Base-by-base conservation (phyloP, 2,329 filamentous ascomycete genomes). In the Metarhizium brunneum region DNA sequence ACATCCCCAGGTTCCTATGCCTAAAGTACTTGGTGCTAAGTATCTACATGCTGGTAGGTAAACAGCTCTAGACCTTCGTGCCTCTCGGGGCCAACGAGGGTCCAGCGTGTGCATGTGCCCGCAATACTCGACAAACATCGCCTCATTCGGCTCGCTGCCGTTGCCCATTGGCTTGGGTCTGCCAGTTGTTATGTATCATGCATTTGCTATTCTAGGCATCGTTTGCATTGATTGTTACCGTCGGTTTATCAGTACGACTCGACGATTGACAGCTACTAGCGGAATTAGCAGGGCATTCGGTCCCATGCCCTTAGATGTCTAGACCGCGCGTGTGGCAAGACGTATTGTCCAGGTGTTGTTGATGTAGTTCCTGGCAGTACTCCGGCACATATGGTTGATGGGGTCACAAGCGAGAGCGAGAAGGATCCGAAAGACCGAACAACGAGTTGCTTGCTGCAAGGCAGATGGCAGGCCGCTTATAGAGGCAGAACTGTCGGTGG, bases 191-290 rank as follows among this genome's bases (percentile, higher is more conserved):
- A 8, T 48, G 45, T 48, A 30, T 30, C 53, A 38, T 50, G 20
- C 30, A 47, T 32, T 54, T 50, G 47, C 35, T 54, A 18, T 49
- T 50, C 53, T 50, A 43, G 35, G 53, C 53, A 14, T 49, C 35
- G 40, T 49, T n/a, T 54, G 53, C 53, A 54, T 50, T n/a, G 45
- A 11, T 30, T 29, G 53, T 54, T 40, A 43, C 49, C 47, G 48
- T 25, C 53, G 36, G 47, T 30, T 54, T 32, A 54, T 18, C 45
- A 30, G 45, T 48, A n/a, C 13, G 13, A 48, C 45, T 30, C 25
- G 25, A 48, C 45, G 16, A 20, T 30, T 14, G 4, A 18, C 16
- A 20, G n/a, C 18, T 6, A 45, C n/a, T 45, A 20, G 16, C 14
- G 2, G 16, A 45, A 45, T 20, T 13, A 20, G 42, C 42, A 45